Conservation (phyloP, 78 protist genomes). For the Dictyostelium intermedium region DNA sequence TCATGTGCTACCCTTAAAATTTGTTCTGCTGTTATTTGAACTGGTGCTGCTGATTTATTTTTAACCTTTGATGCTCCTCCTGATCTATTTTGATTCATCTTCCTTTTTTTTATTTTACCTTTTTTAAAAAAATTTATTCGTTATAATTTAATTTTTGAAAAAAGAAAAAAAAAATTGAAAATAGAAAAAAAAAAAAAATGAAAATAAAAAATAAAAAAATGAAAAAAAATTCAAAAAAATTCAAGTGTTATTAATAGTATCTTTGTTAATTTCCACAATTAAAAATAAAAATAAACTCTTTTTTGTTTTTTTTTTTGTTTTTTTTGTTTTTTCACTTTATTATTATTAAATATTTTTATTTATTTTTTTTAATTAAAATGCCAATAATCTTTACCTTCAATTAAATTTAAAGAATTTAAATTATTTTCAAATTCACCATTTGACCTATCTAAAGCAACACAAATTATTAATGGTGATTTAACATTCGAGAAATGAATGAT, state of each 20-base stretch:
- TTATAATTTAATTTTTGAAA: background rate
- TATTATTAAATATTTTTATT: background rate
- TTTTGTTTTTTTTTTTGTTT: background rate
- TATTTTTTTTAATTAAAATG: slow-evolving; percentile 41
- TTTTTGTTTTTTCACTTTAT: background rate
- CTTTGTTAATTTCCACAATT: background rate
- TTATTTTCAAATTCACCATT: slow-evolving; percentile 65
- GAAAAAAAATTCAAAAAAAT: background rate
- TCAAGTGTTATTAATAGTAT: too few relatives aligned
- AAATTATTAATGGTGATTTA: slow-evolving; percentile 48
- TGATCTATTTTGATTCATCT: background rate
- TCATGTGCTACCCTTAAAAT: slow-evolving; percentile 94
- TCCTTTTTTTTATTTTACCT: background rate
- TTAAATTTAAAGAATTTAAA: slow-evolving; percentile 35
- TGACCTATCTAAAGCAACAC: slow-evolving; percentile 64
- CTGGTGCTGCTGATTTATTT: slow-evolving; percentile 95
- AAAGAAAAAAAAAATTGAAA: background rate
- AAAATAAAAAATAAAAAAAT: background rate
- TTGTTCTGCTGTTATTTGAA: slow-evolving; percentile 99
- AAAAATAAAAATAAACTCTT: background rate
- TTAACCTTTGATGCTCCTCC: slow-evolving; percentile 45
- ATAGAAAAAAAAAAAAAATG: background rate
- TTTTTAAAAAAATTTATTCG: background rate
- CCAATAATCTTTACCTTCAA: slow-evolving; percentile 59
- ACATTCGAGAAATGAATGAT: slow-evolving; percentile 56